Base-by-base conservation (phyloP, 129 eudicot species). In the Chrysanthemum seticuspe region DNA sequence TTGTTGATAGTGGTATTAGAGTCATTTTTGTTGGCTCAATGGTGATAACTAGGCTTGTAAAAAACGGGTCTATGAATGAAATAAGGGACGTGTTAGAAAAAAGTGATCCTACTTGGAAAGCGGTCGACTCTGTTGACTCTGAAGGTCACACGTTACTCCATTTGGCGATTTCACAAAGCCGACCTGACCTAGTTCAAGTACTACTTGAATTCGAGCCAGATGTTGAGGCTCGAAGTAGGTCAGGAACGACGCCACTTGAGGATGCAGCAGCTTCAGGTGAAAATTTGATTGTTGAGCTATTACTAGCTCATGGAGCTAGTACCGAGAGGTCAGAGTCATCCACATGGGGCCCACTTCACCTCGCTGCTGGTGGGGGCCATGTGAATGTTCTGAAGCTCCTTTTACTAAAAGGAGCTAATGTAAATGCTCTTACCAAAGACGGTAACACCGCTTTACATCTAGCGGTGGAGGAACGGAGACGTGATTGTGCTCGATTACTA, bases 21-120 rank as follows among this genome's bases (percentile, higher is more conserved):
- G 69, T 91, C 65, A 84, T 91, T 91, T 91, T 91, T 74, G 91
- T 85, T 50, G 97, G 97, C 34, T 87, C 97, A 0, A 70, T 57
- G 58, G 81, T 91, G 63, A 61, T 91, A 78, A 68, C 86, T 62
- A 84, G 84, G n/a, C 89, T 91, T 19, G 86, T 91, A 7, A 53
- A 51, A 6, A 76, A 78, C 5, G 95, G 95, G 6, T 74, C 58
- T 6, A 83, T 87, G 82, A 86, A 83, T 70, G 86, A 85, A 31
- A 85, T 91, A 23, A 63, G 97, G 47, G 91, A 91, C 5, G 95
- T 82, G 3, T 52, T 91, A 0, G 97, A 91, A 29, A 87, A 80
- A 62, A 80, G 91, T 10, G 86, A 91, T 52, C 85, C 89, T 0
- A 15, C 68, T 13, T 86, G 91, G 91, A 88, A 81, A 50, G 65